These are phyloP conservation scores for Ilyonectria sp. DNA, from an alignment of 2,329 filamentous ascomycete species.

Conservation along the genomic window DNA sequence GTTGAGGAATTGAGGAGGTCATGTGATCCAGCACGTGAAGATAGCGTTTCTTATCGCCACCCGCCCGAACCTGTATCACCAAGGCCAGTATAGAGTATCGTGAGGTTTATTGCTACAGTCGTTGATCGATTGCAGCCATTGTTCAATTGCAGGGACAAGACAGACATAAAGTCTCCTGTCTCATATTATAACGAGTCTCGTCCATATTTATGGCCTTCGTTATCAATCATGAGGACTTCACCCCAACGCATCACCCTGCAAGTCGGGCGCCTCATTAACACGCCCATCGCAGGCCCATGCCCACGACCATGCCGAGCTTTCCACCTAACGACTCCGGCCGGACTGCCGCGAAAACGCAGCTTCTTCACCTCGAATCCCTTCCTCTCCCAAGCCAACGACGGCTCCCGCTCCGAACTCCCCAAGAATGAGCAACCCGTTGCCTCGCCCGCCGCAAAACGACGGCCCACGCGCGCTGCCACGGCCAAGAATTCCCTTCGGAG, in stretches of 20 bases:
- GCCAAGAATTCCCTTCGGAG: conserved; percentile 84
- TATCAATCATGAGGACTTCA: conserved; percentile 52
- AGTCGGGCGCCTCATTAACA: conserved; percentile 50
- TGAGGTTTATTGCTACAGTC: neutral
- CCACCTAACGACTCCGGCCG: conserved; percentile 61
- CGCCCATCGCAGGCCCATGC: conserved; percentile 45
- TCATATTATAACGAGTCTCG: conserved; percentile 3
- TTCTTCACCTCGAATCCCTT: conserved; percentile 78
- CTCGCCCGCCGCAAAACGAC: conserved; percentile 58
- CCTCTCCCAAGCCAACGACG: conserved; percentile 60
- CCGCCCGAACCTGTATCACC: neutral
- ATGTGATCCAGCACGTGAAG: conserved; percentile 35
- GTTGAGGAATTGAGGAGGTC: conserved; percentile 3
- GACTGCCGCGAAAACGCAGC: conserved; percentile 68
- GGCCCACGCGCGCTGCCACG: conserved; percentile 60
- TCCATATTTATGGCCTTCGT: conserved; percentile 41
- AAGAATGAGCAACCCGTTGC: conserved; percentile 36
- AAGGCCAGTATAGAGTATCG: too few relatives aligned
- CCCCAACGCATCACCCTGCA: conserved; percentile 53
- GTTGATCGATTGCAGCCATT: neutral
- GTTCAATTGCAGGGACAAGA: conserved; percentile 3
- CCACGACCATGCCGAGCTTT: conserved; percentile 56
- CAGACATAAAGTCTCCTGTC: conserved; percentile 20
- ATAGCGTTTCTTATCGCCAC: conserved; percentile 18
- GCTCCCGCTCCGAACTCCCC: conserved; percentile 42